These are phyloP conservation scores for Henckelia pumila DNA, from an alignment of 257 asterid genomes.

Conservation along the genomic window DNA sequence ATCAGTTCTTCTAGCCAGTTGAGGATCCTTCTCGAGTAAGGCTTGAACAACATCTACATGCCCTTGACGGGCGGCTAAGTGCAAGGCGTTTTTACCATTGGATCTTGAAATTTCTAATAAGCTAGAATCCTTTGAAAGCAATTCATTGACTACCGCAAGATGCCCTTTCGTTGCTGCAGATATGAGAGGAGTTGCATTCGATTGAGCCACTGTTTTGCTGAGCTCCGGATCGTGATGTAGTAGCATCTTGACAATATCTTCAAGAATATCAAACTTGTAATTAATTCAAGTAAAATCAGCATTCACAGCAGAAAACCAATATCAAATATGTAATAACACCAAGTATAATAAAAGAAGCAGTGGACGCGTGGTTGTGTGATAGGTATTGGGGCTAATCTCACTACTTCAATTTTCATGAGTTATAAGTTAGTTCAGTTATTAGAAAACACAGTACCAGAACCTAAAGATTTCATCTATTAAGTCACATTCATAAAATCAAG, in stretches of 20 bases:
- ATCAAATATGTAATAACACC: too few relatives aligned
- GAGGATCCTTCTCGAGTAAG: too few relatives aligned
- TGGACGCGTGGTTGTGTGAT: too few relatives aligned
- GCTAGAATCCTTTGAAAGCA: too few relatives aligned
- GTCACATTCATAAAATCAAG: neutral
- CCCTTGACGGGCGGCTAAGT: too few relatives aligned
- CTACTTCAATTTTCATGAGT: neutral
- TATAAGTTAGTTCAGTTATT: neutral
- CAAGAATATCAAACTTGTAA: neutral
- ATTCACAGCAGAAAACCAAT: neutral
- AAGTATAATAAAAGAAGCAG: too few relatives aligned
- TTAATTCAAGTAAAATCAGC: neutral
- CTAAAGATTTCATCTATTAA: neutral
- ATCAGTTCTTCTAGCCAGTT: too few relatives aligned
- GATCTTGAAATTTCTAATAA: too few relatives aligned
- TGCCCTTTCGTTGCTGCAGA: constrained; percentile 60
- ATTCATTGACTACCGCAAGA: constrained; percentile 40
- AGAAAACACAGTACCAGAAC: neutral
- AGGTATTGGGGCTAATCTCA: too few relatives aligned
- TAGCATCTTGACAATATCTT: constrained; percentile 50
- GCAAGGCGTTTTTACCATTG: too few relatives aligned
- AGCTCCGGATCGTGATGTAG: constrained; percentile 47
- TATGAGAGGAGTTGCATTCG: constrained; percentile 57
- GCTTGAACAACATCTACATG: too few relatives aligned
- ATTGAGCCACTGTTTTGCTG: constrained; percentile 52